Percentiles rank a stretch among this genome's conserved stretches.
These are phyloP conservation scores for Oryza australiensis DNA, from an alignment of 176 grass and related monocot genomes.

Conservation along the genomic window DNA sequence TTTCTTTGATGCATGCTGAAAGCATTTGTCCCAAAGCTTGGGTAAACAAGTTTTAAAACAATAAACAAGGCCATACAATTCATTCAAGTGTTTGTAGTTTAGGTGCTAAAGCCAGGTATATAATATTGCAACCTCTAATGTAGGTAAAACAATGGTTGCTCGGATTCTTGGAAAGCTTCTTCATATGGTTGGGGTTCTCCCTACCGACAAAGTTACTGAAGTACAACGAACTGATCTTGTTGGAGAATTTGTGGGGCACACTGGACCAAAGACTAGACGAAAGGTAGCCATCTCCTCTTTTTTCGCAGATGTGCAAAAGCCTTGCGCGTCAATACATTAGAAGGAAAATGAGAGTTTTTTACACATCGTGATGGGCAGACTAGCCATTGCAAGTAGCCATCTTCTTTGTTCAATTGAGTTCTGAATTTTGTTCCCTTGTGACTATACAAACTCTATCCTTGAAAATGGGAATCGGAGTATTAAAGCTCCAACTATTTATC, in stretches of 20 bases:
- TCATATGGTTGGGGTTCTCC: slow-evolving; percentile 80
- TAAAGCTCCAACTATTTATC: neutral
- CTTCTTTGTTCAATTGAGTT: slow-evolving; percentile 7
- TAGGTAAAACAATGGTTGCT: slow-evolving; percentile 99
- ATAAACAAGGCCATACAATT: slow-evolving; percentile 6
- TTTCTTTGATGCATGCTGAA: slow-evolving; percentile 10
- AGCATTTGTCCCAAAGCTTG: slow-evolving; percentile 14
- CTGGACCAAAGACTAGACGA: slow-evolving; percentile 90
- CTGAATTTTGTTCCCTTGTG: neutral
- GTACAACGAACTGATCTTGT: slow-evolving; percentile 98
- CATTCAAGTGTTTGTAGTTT: neutral
- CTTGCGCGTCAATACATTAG: too few species aligned
- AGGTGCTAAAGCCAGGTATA: slow-evolving; percentile 2
- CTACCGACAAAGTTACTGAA: slow-evolving; percentile 90
- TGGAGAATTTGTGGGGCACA: slow-evolving; percentile 98
- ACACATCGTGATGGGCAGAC: too few species aligned
- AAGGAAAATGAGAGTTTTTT: too few species aligned
- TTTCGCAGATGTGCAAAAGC: too few species aligned
- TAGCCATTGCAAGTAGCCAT: too few species aligned
- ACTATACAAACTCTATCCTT: neutral
- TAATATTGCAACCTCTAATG: slow-evolving; percentile 45
- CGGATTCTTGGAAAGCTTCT: slow-evolving; percentile 93
- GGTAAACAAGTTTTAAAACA: neutral
- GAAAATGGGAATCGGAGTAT: neutral
- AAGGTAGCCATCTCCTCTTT: slow-evolving; percentile 65